These are phyloP conservation scores for Penicillium samsonianum DNA, from an alignment of 495 filamentous ascomycete genomes.

Conservation along the genomic window DNA sequence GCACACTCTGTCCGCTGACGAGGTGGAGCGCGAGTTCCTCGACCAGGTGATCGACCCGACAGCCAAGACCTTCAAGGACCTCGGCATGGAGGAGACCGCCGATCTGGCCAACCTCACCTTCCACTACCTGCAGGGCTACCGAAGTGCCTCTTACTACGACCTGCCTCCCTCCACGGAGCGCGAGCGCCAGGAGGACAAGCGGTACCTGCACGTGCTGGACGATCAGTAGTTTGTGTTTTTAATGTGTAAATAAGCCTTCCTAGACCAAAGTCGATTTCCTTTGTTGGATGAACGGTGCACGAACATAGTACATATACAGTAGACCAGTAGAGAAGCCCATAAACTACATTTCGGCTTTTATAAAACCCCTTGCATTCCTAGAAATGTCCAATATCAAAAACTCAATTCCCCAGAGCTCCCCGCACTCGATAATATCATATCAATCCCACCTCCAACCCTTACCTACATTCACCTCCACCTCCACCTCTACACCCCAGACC, in stretches of 20 bases:
- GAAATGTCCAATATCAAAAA: conserved; percentile 3
- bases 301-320: conserved; percentile 3
- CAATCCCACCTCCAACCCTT: conserved; percentile 2
- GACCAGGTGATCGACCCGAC: conserved; percentile 88
- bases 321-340: neutral
- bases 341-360: neutral
- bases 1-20: conserved; percentile 77
- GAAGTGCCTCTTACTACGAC: conserved; percentile 82
- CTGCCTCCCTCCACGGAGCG: conserved; percentile 90
- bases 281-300: conserved; percentile 20
- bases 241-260: conserved; percentile 47
- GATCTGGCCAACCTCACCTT: conserved; percentile 82
- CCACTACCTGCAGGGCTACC: conserved; percentile 88
- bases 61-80: conserved; percentile 94
- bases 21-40: conserved; percentile 90
- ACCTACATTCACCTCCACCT: neutral
- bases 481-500: neutral
- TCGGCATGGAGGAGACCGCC: conserved; percentile 76
- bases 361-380: neutral
- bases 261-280: conserved; percentile 44
- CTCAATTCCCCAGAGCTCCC: conserved; percentile 18
- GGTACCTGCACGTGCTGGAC: conserved; percentile 92
- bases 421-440: conserved; percentile 15
- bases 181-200: conserved; percentile 91
- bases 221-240: conserved; percentile 65